Evolutionary conservation across 768 basidiomycete genomes (phyloP).

Genomic region (Xanthoconium stramineum): DNA sequence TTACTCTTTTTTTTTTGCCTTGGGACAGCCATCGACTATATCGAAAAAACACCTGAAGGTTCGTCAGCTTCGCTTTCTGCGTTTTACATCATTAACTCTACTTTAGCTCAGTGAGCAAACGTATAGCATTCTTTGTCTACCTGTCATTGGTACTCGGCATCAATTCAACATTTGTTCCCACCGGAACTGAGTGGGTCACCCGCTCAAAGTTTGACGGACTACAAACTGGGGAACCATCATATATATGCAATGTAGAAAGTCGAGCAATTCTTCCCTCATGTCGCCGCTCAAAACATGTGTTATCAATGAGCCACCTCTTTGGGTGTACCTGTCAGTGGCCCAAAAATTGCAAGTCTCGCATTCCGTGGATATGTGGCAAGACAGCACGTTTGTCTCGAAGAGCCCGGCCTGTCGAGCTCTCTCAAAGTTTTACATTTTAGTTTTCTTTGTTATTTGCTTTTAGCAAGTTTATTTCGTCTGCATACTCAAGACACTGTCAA

Average conservation of each 20-base stretch:
- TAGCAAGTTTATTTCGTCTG: constrained; percentile 26
- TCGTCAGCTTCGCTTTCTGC: constrained; percentile 17
- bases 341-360: constrained; percentile 47
- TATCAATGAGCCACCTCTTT: constrained; percentile 41
- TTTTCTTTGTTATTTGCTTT: no score
- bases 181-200: constrained; percentile 3
- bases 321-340: neutral
- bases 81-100: constrained; percentile 11
- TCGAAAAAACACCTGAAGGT: constrained; percentile 91
- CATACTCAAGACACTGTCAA: constrained; percentile 39
- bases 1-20: constrained; percentile 11
- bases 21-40: constrained; percentile 83
- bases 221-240: neutral
- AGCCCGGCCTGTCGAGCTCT: neutral
- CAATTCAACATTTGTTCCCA: constrained; percentile 14
- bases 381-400: neutral
- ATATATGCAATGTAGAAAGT: constrained; percentile 5
- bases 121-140: constrained; percentile 6
- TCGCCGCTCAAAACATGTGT: constrained; percentile 16
- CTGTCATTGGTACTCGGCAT: constrained; percentile 19
- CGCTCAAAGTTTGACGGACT: constrained; percentile 6
- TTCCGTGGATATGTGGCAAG: constrained; percentile 4
- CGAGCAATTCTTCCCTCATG: constrained; percentile 7
- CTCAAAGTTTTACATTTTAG: neutral
- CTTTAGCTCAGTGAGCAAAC: constrained; percentile 45